Evolutionary conservation across 2,329 filamentous ascomycete species (phyloP).

Genomic region (Paracorniculantispora psalliotae): DNA sequence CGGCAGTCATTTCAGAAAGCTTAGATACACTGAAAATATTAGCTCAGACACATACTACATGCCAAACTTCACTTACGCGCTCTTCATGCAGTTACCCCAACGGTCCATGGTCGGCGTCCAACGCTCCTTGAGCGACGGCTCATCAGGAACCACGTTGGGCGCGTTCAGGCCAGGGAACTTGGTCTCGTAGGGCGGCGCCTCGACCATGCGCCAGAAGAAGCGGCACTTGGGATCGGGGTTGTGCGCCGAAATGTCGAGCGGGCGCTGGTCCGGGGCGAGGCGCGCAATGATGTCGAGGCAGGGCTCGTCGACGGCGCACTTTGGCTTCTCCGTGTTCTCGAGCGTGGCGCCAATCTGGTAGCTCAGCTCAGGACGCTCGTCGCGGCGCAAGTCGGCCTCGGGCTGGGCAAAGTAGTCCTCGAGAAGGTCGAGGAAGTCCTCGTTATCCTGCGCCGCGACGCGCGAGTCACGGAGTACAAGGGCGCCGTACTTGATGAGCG

Average conservation of each 20-base stretch:
- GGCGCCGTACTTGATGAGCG: constrained; percentile 56
- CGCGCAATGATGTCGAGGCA: constrained; percentile 53
- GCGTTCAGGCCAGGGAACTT: constrained; percentile 53
- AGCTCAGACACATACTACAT: too few relatives aligned
- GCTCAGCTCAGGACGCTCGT: constrained; percentile 53
- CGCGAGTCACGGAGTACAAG: constrained; percentile 57
- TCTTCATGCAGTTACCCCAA: constrained; percentile 58
- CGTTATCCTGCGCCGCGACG: constrained; percentile 51
- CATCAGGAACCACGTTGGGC: constrained; percentile 49
- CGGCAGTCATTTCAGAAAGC: constrained; percentile 54
- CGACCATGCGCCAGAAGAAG: constrained; percentile 59
- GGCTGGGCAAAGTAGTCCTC: constrained; percentile 61
- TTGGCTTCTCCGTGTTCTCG: constrained; percentile 59
- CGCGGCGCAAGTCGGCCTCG: constrained; percentile 37
- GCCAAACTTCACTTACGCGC: constrained; percentile 44
- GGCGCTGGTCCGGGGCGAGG: constrained; percentile 49
- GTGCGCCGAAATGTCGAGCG: constrained; percentile 53
- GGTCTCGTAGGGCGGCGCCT: constrained; percentile 49
- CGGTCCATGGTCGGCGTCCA: constrained; percentile 52
- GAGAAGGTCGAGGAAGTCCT: constrained; percentile 54
- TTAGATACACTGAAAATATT: constrained; percentile 40
- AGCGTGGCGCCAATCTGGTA: constrained; percentile 60
- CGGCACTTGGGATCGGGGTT: constrained; percentile 57
- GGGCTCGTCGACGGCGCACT: constrained; percentile 58
- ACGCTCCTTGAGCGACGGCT: constrained; percentile 41